Evolutionary conservation across 164 flowering plant genomes (phyloP).

Genomic region (Berberis vulgaris): DNA sequence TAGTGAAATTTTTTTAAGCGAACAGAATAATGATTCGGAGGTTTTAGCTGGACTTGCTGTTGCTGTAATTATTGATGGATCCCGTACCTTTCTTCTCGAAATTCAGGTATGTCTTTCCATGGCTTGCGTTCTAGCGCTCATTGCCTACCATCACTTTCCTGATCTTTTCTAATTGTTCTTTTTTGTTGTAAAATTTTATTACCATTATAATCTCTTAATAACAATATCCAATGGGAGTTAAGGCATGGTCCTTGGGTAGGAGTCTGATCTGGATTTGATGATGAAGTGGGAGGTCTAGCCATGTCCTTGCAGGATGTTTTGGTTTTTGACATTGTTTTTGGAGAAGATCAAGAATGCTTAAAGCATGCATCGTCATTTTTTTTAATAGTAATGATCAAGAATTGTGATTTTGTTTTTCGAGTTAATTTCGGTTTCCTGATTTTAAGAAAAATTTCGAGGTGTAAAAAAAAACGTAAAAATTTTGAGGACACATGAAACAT

Average conservation of each 20-base stretch:
- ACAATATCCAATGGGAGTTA: no score
- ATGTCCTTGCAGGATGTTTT: no score
- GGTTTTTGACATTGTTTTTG: no score
- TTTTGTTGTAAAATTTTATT: background rate
- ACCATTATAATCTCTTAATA: background rate
- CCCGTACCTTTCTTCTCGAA: constrained; percentile 81
- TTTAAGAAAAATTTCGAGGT: no score
- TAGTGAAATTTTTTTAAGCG: constrained; percentile 75
- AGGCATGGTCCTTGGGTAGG: background rate
- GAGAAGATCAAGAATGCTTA: no score
- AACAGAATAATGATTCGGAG: constrained; percentile 55
- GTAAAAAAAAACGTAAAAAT: no score
- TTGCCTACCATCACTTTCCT: background rate
- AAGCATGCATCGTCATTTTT: no score
- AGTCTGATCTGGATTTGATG: background rate
- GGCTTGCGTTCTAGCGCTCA: background rate
- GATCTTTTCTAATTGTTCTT: background rate
- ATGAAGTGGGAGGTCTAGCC: no score
- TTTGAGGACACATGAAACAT: no score
- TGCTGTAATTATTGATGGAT: constrained; percentile 84
- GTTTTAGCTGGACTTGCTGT: constrained; percentile 83
- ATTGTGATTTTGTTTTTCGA: no score
- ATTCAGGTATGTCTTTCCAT: constrained; percentile 55
- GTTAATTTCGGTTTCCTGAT: no score
- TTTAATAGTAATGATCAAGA: no score